Percentiles rank a stretch among this genome's conserved stretches.
These are phyloP conservation scores for Aspergillus panamensis DNA, from an alignment of 495 filamentous ascomycete species.

Conservation along the genomic window DNA sequence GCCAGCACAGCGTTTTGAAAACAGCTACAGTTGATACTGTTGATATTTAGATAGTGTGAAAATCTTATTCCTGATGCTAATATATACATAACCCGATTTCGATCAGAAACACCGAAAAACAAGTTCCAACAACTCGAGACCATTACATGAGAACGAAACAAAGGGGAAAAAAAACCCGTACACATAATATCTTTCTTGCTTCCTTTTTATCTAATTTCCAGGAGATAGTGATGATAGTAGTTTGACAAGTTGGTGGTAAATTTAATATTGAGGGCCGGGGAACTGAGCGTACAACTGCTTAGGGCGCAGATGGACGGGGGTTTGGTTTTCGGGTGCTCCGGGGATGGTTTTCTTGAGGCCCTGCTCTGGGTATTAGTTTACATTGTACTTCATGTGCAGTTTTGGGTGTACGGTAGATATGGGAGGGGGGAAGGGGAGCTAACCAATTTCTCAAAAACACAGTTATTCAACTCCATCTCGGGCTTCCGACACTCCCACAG, in stretches of 20 bases:
- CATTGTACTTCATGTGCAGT: not conserved
- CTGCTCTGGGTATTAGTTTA: constrained; percentile 39
- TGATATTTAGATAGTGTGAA: no score
- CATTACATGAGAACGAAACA: constrained; percentile 20
- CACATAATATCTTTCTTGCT: constrained; percentile 10
- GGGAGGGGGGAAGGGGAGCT: constrained; percentile 28
- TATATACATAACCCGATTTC: constrained; percentile 43
- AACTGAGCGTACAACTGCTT: constrained; percentile 68
- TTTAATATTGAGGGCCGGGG: constrained; percentile 44
- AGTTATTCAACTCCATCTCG: constrained; percentile 83
- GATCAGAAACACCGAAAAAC: constrained; percentile 19
- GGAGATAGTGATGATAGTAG: not conserved
- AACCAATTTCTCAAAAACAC: constrained; percentile 94
- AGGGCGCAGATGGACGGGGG: constrained; percentile 77
- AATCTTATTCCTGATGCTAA: constrained; percentile 34
- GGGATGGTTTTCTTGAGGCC: constrained; percentile 89
- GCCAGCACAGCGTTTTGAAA: no score
- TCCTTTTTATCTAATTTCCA: constrained; percentile 10
- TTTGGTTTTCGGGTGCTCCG: constrained; percentile 69
- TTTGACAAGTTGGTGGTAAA: no score
- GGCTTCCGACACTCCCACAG: constrained; percentile 80
- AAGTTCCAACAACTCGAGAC: constrained; percentile 1
- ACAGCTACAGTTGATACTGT: not conserved
- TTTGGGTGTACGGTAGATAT: not conserved
- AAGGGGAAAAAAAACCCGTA: constrained; percentile 15